phyloP scores from a whole-genome alignment of 179 eudicot species.

The Carnegiea gigantea region DNA sequence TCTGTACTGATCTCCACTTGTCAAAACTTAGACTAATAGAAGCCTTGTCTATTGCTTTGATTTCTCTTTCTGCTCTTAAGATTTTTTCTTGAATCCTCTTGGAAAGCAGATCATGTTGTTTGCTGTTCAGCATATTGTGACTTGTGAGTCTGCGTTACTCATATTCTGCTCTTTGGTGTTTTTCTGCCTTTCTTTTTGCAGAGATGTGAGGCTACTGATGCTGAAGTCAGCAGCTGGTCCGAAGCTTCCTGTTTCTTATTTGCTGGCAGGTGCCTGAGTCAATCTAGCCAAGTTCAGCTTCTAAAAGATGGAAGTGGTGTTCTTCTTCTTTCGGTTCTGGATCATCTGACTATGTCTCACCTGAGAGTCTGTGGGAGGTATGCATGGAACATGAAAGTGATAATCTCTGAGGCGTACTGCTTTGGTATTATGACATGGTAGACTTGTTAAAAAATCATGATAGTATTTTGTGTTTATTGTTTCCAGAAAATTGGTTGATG shows the following conservation, averaged over 20 bases:
- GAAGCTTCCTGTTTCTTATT: slow-evolving; percentile 39
- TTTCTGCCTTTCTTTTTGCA: too few species aligned
- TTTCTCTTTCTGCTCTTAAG: neutral
- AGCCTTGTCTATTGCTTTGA: neutral
- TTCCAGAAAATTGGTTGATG: neutral
- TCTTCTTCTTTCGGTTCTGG: slow-evolving; percentile 51
- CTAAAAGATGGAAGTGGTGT: slow-evolving; percentile 50
- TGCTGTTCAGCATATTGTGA: neutral
- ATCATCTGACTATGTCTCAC: slow-evolving; percentile 48
- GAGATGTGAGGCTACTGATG: slow-evolving; percentile 48
- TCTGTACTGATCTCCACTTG: too few species aligned
- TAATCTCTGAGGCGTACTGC: slow-evolving; percentile 4
- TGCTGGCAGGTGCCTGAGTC: slow-evolving; percentile 32
- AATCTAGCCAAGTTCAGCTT: slow-evolving; percentile 28
- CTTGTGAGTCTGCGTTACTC: neutral
- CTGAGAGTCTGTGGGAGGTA: slow-evolving; percentile 97
- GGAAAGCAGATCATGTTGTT: neutral
- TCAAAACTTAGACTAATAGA: neutral
- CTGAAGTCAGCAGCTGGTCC: slow-evolving; percentile 29
- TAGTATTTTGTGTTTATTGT: too few species aligned
- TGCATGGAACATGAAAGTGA: slow-evolving; percentile 7
- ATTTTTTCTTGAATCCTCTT: neutral
- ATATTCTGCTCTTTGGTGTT: slow-evolving; percentile 21
- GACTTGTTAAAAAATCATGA: neutral
- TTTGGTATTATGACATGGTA: slow-evolving; percentile 11